Evolutionary conservation across 176 grass and related monocot species (phyloP).

Genomic region (Puya raimondii): DNA sequence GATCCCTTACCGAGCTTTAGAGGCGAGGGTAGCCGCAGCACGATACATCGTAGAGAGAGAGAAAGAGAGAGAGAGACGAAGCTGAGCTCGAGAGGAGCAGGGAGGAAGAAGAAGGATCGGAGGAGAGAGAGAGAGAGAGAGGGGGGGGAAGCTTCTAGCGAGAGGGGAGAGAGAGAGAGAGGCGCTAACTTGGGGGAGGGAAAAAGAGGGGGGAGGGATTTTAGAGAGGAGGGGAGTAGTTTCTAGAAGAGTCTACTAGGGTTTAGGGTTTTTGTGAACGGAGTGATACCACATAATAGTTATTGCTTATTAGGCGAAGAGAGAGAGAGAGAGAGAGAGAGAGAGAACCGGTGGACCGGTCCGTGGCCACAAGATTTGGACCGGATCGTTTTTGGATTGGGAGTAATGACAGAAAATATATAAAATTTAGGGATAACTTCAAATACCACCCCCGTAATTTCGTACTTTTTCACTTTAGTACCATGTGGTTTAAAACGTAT

Average conservation of each 20-base stretch:
- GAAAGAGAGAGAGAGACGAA: conserved; percentile 5
- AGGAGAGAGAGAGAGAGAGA: conserved; percentile 1
- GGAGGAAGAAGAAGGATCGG: background rate
- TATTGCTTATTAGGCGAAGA: no score
- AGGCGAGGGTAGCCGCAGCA: conserved; percentile 53
- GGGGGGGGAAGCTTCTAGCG: background rate
- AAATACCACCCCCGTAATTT: no score
- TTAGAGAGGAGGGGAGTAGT: conserved; percentile 33
- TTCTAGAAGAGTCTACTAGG: conserved; percentile 70
- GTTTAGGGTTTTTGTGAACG: conserved; percentile 53
- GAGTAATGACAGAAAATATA: no score
- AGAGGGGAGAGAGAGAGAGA: conserved; percentile 18
- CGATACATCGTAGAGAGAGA: conserved; percentile 49
- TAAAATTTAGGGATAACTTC: no score
- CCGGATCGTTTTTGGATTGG: no score
- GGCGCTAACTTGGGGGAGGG: conserved; percentile 13
- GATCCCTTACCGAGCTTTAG: conserved; percentile 53
- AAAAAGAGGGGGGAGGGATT: conserved; percentile 12
- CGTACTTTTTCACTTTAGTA: no score
- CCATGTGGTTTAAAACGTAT: no score
- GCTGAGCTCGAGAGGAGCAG: conserved; percentile 2
- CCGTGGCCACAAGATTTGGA: no score
- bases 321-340: background rate
- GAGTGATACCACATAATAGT: background rate
- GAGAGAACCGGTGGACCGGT: no score